Conservation (phyloP, 176 grass and related monocot genomes). For the Canna indica region DNA sequence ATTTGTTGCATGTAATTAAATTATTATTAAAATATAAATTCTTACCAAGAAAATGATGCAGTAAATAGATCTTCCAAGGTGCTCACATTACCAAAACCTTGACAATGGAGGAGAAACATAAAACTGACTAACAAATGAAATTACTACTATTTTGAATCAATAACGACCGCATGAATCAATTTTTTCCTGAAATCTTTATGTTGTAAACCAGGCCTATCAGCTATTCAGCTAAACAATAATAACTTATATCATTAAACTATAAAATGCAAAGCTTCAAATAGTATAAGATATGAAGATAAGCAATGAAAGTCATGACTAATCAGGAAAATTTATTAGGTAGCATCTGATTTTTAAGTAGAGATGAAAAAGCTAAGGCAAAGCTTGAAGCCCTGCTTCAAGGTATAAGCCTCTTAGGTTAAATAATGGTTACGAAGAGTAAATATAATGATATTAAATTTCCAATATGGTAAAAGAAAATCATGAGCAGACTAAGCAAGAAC, state of each 20-base stretch:
- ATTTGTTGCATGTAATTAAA: neutral
- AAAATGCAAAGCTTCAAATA: neutral
- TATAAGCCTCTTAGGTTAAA: neutral
- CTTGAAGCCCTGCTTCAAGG: neutral
- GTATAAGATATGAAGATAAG: neutral
- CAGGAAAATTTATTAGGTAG: neutral
- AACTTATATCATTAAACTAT: neutral
- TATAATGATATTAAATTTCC: neutral
- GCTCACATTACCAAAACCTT: too few species aligned
- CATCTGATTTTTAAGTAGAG: neutral
- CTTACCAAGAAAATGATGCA: neutral
- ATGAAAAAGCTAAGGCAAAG: neutral
- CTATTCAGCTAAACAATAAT: neutral
- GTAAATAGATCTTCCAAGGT: neutral
- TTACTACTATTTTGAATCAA: too few species aligned
- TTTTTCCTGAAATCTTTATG: too few species aligned
- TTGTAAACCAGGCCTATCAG: neutral
- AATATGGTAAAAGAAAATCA: neutral
- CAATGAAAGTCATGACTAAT: neutral
- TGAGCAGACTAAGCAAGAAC: neutral
- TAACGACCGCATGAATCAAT: too few species aligned
- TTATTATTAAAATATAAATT: neutral
- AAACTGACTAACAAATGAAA: too few species aligned
- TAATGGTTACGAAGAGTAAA: neutral
- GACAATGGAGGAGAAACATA: too few species aligned